Base-by-base conservation (phyloP, 164 flowering plant genomes). In the Sextonia rubra region DNA sequence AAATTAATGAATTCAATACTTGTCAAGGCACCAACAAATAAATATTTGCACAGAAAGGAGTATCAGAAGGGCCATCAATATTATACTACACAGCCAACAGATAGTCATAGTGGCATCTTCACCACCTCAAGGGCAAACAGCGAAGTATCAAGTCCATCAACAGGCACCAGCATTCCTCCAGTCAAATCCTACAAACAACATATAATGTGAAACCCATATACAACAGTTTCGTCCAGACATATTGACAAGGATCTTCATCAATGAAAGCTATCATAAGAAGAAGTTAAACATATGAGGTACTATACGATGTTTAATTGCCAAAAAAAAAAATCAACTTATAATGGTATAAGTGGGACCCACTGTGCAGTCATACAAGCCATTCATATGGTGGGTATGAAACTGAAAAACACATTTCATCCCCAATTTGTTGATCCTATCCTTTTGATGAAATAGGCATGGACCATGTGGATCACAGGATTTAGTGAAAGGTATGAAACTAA, bases 71-170 rank as follows among this genome's bases (percentile, higher is more conserved):
- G 58, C 58, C n/a, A 52, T 52, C 1, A 52, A 14, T 3, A 52
- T 15, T 17, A 52, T 15, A 52, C 58, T 52, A 52, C 58, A 52
- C 2, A 52, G 58, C 20, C 12, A 4, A 52, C 58, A 15, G 7
- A 18, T 5, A 52, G 20, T 52, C 17, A 52, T 52, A 37, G 37
- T 23, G 18, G 66, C 56, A 72, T 49, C 44, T 47, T 32, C 27
- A 47, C 20, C 72, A 96, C 99, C 95, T 96, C 99, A 52, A 96
- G 97, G 68, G 99, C 99, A 83, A 85, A 93, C 8, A 96, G 75
- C 37, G 97, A 94, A 77, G 85, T 84, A 63, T 90, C 88, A 64
- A 86, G 86, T 68, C 99, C 99, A 74, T 89, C 95, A 79, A 96
- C 97, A 14, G 90, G 94, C 69, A 91, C 95, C 47, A 96, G 81